These are phyloP conservation scores for Yarrowia alimentaria DNA, from an alignment of 805 yeast genomes.

Conservation along the genomic window DNA sequence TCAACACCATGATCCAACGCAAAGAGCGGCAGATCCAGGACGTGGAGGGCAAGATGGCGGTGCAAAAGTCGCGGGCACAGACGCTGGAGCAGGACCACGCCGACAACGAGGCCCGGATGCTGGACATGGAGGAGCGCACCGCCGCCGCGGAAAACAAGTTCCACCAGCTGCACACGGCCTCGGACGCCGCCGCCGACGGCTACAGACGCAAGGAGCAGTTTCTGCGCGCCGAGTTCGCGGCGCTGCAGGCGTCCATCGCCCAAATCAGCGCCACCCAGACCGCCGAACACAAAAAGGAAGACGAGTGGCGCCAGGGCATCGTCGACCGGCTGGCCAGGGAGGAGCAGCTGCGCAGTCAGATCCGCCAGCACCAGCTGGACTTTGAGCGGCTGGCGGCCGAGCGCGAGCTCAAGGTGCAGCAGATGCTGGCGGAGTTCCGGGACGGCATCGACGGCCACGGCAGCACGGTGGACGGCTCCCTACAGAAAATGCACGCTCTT, in stretches of 20 bases:
- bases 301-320: conserved; percentile 5
- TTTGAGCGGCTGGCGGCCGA: conserved; percentile 8
- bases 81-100: conserved; percentile 13
- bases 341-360: conserved; percentile 9
- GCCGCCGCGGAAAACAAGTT: conserved; percentile 48
- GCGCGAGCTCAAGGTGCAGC: conserved; percentile 1
- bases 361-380: conserved; percentile 15
- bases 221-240: conserved; percentile 2
- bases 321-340: neutral
- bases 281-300: neutral
- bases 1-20: conserved; percentile 63
- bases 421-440: conserved; percentile 3
- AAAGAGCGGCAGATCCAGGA: conserved; percentile 69
- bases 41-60: conserved; percentile 53
- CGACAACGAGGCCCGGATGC: conserved; percentile 18
- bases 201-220: conserved; percentile 42
- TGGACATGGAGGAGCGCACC: conserved; percentile 45
- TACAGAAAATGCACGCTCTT: neutral
- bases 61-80: conserved; percentile 21
- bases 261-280: neutral
- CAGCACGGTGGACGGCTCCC: neutral
- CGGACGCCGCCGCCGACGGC: conserved; percentile 52
- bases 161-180: conserved; percentile 51
- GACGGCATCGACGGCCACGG: conserved; percentile 9
- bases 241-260: neutral